phyloP scores from a whole-genome alignment of 2,329 filamentous ascomycete genomes.

The Venturiaceae sp. region DNA sequence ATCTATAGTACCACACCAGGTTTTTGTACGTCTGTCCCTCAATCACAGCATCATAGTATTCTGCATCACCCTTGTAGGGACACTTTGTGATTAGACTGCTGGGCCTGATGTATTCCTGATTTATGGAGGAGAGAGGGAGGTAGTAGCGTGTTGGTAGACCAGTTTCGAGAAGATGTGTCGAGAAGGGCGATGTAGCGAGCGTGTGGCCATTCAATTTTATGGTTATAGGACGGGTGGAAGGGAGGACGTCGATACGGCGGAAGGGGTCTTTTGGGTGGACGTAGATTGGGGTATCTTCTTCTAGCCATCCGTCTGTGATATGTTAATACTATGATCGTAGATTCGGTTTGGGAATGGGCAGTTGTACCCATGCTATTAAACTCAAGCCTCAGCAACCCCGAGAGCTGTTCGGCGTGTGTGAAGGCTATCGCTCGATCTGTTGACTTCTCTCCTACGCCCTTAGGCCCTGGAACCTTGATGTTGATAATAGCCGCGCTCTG shows the following conservation, averaged over 20 bases:
- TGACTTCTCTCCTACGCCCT: not conserved
- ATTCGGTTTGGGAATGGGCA: conserved; percentile 5
- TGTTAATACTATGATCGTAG: conserved; percentile 9
- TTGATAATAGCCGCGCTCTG: conserved; percentile 3
- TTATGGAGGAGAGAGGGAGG: conserved; percentile 42
- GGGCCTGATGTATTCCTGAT: conserved; percentile 33
- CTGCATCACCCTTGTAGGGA: conserved; percentile 58
- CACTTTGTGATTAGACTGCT: conserved; percentile 48
- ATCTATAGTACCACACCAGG: conserved; percentile 51
- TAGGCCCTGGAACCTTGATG: conserved; percentile 1
- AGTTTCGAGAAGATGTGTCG: conserved; percentile 51
- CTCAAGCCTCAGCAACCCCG: conserved; percentile 13
- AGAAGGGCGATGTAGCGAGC: conserved; percentile 35
- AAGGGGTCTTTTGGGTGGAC: conserved; percentile 59
- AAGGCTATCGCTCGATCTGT: conserved; percentile 5
- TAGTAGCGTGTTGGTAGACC: conserved; percentile 51
- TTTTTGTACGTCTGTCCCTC: conserved; percentile 10
- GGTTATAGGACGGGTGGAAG: conserved; percentile 42
- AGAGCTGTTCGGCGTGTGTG: conserved; percentile 10
- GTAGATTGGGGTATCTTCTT: conserved; percentile 50
- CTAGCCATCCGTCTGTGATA: conserved; percentile 34
- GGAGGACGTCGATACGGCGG: conserved; percentile 53
- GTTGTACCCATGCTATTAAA: conserved; percentile 12
- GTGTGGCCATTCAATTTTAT: conserved; percentile 38
- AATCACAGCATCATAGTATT: conserved; percentile 50